Base-by-base conservation (phyloP, 1,284 basidiomycete genomes). In the Malassezia globosa region DNA sequence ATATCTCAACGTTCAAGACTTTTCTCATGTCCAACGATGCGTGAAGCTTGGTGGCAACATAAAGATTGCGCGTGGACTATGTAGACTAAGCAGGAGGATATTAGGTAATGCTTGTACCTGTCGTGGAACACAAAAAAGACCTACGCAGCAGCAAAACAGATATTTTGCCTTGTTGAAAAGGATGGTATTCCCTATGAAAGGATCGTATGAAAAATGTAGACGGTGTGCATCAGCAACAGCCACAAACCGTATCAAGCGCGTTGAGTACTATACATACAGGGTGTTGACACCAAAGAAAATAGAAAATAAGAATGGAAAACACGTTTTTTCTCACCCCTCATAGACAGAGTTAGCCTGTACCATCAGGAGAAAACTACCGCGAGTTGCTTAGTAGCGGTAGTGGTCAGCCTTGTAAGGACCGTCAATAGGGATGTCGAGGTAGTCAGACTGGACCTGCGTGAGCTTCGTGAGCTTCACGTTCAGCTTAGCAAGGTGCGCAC, bases 391-490 rank as follows among this genome's bases (percentile, higher is more conserved):
- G 65, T 72, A 72, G 43, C 70, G 59, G 69, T 72, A 72, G 57
- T 67, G 67, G 53, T 69, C 68, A 13, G 62, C 59, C 66, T 75
- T 97, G 84, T 89, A 96, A 45, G 92, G 90, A 51, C 92, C 90
- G 56, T 80, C 76, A 69, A 81, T 76, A 57, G 87, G 86, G 58
- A 96, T 81, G 75, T 89, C 89, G 63, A 97, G 82, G 80, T 97
- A 97, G 54, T 79, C 77, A 68, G 87, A 81, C 78, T 97, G 92
- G 56, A 78, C 79, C 18, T 78, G 46, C 45, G 81, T 78, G 65
- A 97, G 79, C 62, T 76, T 77, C 57, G 94, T 95, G 73, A 97
- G 80, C 78, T 90, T 90, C 77, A 95, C 86, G 72, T 85, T 85
- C 71, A 95, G 81, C 73, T 87, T 83, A 51, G 78, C 80, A 52